A percentile compares a stretch with the other conserved stretches of the same genome.
Evolutionary conservation across 2,329 filamentous ascomycete genomes (phyloP).

Genomic region (Orbilia quercus): DNA sequence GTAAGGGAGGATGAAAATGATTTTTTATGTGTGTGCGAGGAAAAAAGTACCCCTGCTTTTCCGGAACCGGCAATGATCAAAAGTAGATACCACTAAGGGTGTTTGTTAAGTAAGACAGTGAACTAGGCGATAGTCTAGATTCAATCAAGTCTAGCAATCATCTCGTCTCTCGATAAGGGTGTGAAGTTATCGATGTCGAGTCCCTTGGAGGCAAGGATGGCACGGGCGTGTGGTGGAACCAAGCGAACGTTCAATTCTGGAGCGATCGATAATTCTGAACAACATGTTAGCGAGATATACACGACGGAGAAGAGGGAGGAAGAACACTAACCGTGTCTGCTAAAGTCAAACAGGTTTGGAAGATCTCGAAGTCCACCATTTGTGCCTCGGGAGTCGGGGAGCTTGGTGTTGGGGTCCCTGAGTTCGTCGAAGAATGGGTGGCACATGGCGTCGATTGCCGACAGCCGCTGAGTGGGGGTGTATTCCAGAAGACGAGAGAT

Average conservation of each 20-base stretch:
- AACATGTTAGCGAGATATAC: conserved; percentile 58
- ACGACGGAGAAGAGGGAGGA: conserved; percentile 24
- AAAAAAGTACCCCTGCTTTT: conserved; percentile 56
- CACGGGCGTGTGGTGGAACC: conserved; percentile 83
- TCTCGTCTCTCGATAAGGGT: conserved; percentile 90
- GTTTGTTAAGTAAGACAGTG: conserved; percentile 57
- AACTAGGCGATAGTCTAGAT: conserved; percentile 1
- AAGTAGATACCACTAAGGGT: conserved; percentile 60
- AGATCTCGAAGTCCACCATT: conserved; percentile 83
- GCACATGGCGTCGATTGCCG: conserved; percentile 94
- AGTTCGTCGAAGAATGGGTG: conserved; percentile 99
- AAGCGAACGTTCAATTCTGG: conserved; percentile 87
- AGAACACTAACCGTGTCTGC: conserved; percentile 80
- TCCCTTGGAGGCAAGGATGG: conserved; percentile 78
- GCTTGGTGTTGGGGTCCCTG: conserved; percentile 85
- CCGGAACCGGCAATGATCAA: conserved; percentile 51
- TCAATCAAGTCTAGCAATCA: conserved; percentile 97
- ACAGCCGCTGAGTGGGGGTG: conserved; percentile 93
- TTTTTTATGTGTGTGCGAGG: conserved; percentile 29
- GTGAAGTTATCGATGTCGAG: conserved; percentile 95
- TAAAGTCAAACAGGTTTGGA: conserved; percentile 91
- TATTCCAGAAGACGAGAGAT: conserved; percentile 96
- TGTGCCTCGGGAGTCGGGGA: conserved; percentile 93
- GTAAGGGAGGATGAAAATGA: conserved; percentile 52
- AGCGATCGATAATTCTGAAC: conserved; percentile 90